Conservation (phyloP, 805 yeast species). For the Yarrowia divulgata region DNA sequence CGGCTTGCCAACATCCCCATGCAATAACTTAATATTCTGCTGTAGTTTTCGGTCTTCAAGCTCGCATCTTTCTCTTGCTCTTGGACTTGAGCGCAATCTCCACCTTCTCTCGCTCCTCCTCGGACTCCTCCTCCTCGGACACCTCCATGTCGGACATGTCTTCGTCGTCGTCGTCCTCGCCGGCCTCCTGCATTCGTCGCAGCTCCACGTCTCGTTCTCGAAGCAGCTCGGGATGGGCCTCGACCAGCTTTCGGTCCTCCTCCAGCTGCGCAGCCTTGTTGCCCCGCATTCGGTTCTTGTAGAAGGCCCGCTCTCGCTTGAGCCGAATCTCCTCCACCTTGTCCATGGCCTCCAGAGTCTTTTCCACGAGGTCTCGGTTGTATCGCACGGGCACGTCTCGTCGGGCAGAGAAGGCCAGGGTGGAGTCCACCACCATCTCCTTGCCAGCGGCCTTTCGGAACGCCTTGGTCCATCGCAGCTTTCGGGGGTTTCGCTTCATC, state of each 20-base stretch:
- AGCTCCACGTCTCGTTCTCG: conserved; percentile 93
- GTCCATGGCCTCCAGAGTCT: conserved; percentile 93
- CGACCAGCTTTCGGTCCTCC: conserved; percentile 87
- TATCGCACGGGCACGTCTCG: conserved; percentile 98
- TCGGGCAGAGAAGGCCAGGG: conserved; percentile 94
- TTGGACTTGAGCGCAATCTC: conserved; percentile 38
- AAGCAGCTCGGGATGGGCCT: conserved; percentile 84
- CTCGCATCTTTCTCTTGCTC: conserved; percentile 28
- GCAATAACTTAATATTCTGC: conserved; percentile 14
- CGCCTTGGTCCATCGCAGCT: conserved; percentile 97
- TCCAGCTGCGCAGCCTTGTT: conserved; percentile 87
- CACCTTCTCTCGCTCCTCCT: conserved; percentile 28
- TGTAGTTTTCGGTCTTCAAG: neutral
- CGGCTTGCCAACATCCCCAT: conserved; percentile 9
- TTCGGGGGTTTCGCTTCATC: conserved; percentile 98
- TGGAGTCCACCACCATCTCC: conserved; percentile 96
- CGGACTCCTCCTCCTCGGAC: conserved; percentile 54
- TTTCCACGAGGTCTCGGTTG: conserved; percentile 93
- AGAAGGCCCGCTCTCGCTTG: conserved; percentile 97
- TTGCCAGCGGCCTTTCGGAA: conserved; percentile 99
- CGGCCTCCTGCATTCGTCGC: conserved; percentile 68
- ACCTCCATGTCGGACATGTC: conserved; percentile 54
- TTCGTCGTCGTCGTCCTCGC: conserved; percentile 55
- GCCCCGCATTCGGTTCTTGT: conserved; percentile 99
- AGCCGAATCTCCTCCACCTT: conserved; percentile 95